Base-by-base conservation (phyloP, 2,329 filamentous ascomycete genomes). In the Colletotrichum melonis region DNA sequence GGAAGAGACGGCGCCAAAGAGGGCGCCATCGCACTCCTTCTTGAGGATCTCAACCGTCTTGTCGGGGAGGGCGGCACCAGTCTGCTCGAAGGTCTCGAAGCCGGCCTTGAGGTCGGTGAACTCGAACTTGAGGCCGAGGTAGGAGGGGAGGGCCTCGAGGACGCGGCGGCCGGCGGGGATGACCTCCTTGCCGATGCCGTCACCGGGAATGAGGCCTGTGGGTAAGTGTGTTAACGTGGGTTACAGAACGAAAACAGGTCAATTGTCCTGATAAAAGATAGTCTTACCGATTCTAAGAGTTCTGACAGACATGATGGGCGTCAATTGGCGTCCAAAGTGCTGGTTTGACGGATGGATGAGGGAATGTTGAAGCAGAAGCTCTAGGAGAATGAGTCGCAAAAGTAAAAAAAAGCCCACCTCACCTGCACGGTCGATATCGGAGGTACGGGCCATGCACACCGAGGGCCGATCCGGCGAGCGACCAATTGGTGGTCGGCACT, bases 171-270 rank as follows among this genome's bases (percentile, higher is more conserved):
- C 97, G 67, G 97, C 94, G 77, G 97, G 97, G 84, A 99, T 98
- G 83, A 99, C 97, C 86, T 99, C 97, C 82, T 94, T 94, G 85
- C 97, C 97, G 86, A 99, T 99, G 85, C 97, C 97, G 86, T 99
- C 97, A 81, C 97, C 97, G 79, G 97, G 94, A 82, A 99, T 98
- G 79, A 98, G 94, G 83, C 95, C 95, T 73, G 56, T 3, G 26
- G 38, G 54, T 22, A 97, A 77, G 12, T 42, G 38, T 58, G 65
- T 60, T 52, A 74, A 63, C 38, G 12, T 35, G 38, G 8, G 57
- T 8, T 38, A 55, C 49, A 26, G 42, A 14, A 32, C 2, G 62
- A 11, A 4, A 30, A 60, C 14, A 14, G 16, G 26, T 52, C 71
- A 67, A 72, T 63, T 65, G 32, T 30, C 30, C 4, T 9, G 26